Conservation (phyloP, 2,329 filamentous ascomycete genomes). For the Exophiala calicioides region DNA sequence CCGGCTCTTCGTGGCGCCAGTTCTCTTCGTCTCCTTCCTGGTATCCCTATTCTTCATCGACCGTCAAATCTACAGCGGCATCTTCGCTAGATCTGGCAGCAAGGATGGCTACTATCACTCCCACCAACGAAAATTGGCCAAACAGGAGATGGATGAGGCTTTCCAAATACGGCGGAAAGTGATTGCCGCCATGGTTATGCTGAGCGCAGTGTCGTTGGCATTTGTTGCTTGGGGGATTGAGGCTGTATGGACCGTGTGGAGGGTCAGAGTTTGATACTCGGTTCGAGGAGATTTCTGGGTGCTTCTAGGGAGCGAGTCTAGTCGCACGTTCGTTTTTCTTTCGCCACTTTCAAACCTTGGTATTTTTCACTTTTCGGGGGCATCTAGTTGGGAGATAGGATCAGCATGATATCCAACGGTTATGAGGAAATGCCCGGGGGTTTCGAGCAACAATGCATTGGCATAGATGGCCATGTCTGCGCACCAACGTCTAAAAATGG, state of each 20-base stretch:
- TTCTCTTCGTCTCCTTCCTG: slow-evolving; percentile 66
- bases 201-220: slow-evolving; percentile 36
- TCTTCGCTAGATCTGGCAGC: slow-evolving; percentile 33
- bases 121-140: slow-evolving; percentile 62
- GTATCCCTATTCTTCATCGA: slow-evolving; percentile 66
- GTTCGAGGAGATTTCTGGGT: not conserved
- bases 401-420: slow-evolving; percentile 4
- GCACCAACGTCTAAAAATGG: not conserved
- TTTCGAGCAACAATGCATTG: too few species aligned
- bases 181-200: slow-evolving; percentile 51
- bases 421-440: not conserved
- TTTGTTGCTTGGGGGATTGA: slow-evolving; percentile 29
- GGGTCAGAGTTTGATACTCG: slow-evolving; percentile 11
- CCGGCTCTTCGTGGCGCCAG: slow-evolving; percentile 58
- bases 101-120: slow-evolving; percentile 54
- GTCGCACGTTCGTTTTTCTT: not conserved
- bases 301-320: not conserved
- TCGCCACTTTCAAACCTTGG: not conserved
- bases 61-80: slow-evolving; percentile 56
- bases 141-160: slow-evolving; percentile 64
- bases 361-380: slow-evolving; percentile 27
- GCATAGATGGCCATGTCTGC: too few species aligned
- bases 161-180: slow-evolving; percentile 61
- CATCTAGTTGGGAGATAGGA: slow-evolving; percentile 17
- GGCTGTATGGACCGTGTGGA: slow-evolving; percentile 23